Percentiles rank a stretch among this genome's conserved stretches.
Evolutionary conservation across 129 eudicot species (phyloP).

Genomic region (Apium graveolens): DNA sequence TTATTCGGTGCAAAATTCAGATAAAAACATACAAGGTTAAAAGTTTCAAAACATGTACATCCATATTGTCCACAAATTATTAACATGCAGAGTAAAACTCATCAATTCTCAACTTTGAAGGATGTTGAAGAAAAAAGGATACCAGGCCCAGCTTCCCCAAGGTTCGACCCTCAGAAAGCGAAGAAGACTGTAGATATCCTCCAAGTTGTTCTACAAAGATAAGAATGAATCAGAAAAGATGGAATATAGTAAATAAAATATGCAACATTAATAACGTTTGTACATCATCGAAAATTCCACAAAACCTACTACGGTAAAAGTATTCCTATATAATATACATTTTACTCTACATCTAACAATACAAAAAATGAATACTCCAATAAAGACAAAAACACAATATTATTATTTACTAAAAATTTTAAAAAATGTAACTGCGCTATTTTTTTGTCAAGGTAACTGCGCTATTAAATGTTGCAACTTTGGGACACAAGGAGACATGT

Average conservation of each 20-base stretch:
- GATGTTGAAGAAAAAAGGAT: slow-evolving; percentile 12
- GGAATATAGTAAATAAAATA: not conserved
- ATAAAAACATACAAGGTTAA: not conserved
- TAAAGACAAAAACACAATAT: not conserved
- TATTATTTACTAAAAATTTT: not conserved
- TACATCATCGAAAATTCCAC: not conserved
- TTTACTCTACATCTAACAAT: not conserved
- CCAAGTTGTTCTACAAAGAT: slow-evolving; percentile 76
- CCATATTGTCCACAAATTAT: slow-evolving; percentile 2
- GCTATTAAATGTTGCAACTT: not conserved
- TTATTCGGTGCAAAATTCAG: not conserved
- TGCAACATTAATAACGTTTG: not conserved
- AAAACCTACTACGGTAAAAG: not conserved
- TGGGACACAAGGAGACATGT: not conserved
- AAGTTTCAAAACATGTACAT: not conserved
- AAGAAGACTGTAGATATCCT: slow-evolving; percentile 87
- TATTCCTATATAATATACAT: too few relatives aligned
- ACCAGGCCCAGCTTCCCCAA: slow-evolving; percentile 99
- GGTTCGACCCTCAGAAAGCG: slow-evolving; percentile 91
- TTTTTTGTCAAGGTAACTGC: too few relatives aligned
- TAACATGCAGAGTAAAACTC: not conserved
- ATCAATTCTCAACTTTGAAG: not conserved
- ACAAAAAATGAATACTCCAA: not conserved
- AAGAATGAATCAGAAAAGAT: slow-evolving; percentile 16
- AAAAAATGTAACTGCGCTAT: too few relatives aligned